Evolutionary conservation across 2,329 filamentous ascomycete genomes (phyloP).

Genomic region (Pseudophaeomoniella oleicola): DNA sequence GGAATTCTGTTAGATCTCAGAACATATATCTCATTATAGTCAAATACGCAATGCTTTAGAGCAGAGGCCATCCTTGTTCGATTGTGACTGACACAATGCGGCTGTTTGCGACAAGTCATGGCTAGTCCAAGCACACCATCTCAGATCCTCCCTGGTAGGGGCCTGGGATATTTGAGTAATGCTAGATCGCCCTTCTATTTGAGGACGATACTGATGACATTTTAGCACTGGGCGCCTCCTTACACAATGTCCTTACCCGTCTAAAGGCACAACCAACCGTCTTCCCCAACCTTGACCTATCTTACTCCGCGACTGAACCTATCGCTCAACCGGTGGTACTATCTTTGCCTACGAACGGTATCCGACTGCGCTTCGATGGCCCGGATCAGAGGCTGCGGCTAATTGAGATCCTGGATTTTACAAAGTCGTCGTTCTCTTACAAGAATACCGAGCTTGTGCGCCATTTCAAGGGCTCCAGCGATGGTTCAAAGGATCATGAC

Average conservation of each 20-base stretch:
- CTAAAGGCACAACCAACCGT: slow-evolving; percentile 74
- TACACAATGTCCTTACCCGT: slow-evolving; percentile 77
- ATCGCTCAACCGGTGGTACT: slow-evolving; percentile 62
- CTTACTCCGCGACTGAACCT: slow-evolving; percentile 63
- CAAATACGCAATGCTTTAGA: too few relatives aligned
- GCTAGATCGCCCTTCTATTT: slow-evolving; percentile 3
- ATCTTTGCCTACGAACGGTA: slow-evolving; percentile 66
- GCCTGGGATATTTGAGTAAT: slow-evolving; percentile 46
- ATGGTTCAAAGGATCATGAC: slow-evolving; percentile 19
- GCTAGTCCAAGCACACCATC: slow-evolving; percentile 26
- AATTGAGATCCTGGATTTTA: slow-evolving; percentile 83
- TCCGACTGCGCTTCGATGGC: slow-evolving; percentile 85
- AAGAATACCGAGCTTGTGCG: slow-evolving; percentile 69
- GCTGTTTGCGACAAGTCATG: slow-evolving; percentile 14
- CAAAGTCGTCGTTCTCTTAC: slow-evolving; percentile 69
- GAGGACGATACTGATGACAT: neutral
- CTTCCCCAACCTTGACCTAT: slow-evolving; percentile 71
- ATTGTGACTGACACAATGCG: neutral
- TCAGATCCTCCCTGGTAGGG: slow-evolving; percentile 52
- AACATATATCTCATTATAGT: too few relatives aligned
- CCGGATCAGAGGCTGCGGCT: slow-evolving; percentile 80
- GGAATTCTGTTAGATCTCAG: too few relatives aligned
- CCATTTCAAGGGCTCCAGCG: slow-evolving; percentile 25
- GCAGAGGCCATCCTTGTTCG: neutral
- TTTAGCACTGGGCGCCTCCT: slow-evolving; percentile 71